These are phyloP conservation scores for Casuarina glauca DNA, from an alignment of 306 rosid genomes.

Conservation along the genomic window DNA sequence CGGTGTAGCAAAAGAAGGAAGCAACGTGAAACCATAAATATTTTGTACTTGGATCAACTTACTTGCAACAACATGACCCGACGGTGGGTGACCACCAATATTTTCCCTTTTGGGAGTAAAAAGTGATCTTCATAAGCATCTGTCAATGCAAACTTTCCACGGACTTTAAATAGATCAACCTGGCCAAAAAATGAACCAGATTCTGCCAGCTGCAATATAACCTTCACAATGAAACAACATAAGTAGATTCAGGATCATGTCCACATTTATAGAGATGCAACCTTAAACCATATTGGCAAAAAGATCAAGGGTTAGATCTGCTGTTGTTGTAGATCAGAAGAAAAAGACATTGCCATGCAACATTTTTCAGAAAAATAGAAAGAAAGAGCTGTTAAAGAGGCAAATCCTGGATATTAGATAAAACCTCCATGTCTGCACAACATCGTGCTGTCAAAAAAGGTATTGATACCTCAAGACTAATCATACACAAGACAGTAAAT, in stretches of 20 bases:
- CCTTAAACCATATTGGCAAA: background rate
- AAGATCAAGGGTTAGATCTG: background rate
- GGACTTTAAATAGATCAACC: conserved; percentile 97
- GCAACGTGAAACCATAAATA: conserved; percentile 3
- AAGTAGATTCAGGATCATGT: conserved; percentile 5
- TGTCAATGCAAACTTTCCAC: conserved; percentile 94
- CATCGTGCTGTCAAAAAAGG: background rate
- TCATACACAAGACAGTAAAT: background rate
- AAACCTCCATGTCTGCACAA: background rate
- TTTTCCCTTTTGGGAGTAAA: conserved; percentile 81
- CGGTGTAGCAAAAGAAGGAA: background rate
- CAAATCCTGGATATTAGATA: background rate
- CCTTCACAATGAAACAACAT: conserved; percentile 54
- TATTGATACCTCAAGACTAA: background rate
- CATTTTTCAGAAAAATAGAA: background rate
- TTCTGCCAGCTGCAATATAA: conserved; percentile 93
- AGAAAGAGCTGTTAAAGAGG: background rate
- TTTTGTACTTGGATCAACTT: conserved; percentile 35
- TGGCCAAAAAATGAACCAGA: conserved; percentile 95
- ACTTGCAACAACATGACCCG: conserved; percentile 90
- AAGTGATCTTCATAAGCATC: conserved; percentile 99
- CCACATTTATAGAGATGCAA: background rate
- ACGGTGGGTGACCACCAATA: conserved; percentile 78
- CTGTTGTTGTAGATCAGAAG: background rate
- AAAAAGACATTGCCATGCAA: background rate